Evolutionary conservation across 495 filamentous ascomycete genomes (phyloP).

Genomic region (Amniculicola lignicola): DNA sequence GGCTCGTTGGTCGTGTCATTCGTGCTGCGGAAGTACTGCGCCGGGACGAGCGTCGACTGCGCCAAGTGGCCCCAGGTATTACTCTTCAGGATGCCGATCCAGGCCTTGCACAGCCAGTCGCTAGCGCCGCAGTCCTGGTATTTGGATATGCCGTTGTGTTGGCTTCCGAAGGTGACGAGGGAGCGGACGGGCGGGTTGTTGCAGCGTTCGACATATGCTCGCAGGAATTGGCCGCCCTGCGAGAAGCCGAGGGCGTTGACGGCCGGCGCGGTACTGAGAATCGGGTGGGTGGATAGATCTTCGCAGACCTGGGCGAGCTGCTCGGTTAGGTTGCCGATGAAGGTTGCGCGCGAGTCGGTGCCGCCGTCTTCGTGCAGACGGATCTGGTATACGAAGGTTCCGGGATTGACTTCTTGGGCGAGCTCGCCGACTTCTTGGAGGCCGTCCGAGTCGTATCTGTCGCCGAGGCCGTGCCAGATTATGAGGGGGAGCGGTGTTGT

Average conservation of each 20-base stretch:
- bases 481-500: conserved; percentile 70
- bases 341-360: conserved; percentile 74
- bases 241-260: conserved; percentile 93
- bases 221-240: conserved; percentile 93
- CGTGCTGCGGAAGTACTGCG: conserved; percentile 78
- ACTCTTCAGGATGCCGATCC: conserved; percentile 64
- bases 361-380: conserved; percentile 63
- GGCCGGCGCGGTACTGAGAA: conserved; percentile 73
- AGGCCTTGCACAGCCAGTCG: conserved; percentile 79
- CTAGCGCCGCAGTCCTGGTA: conserved; percentile 62
- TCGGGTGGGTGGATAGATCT: conserved; percentile 71
- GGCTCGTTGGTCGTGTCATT: conserved; percentile 50
- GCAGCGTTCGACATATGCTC: conserved; percentile 89
- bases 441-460: conserved; percentile 72
- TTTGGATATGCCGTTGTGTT: conserved; percentile 87
- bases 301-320: conserved; percentile 78
- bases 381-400: conserved; percentile 79
- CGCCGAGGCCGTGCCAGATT: conserved; percentile 88
- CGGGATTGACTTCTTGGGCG: conserved; percentile 69
- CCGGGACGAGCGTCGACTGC: conserved; percentile 78
- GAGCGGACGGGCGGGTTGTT: conserved; percentile 74
- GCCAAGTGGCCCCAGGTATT: conserved; percentile 75
- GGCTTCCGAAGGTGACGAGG: conserved; percentile 87
- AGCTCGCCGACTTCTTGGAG: conserved; percentile 63
- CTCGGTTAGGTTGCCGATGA: conserved; percentile 82